These are phyloP conservation scores for Rhododendron molle DNA, from an alignment of 148 eudicot species.

Conservation along the genomic window DNA sequence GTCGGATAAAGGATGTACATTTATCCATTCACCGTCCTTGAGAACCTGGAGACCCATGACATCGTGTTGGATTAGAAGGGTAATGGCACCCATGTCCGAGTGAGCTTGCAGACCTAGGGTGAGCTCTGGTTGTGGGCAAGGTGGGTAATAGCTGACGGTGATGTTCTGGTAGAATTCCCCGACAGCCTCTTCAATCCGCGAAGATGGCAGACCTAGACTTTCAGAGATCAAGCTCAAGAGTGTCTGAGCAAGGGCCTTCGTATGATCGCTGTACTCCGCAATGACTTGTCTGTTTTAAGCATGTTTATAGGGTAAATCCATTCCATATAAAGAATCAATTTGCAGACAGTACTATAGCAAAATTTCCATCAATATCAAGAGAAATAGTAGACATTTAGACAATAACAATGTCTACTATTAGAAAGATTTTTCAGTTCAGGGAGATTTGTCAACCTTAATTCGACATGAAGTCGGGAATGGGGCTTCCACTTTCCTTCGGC, in stretches of 20 bases:
- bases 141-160: conserved; percentile 84
- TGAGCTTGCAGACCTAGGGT: conserved; percentile 87
- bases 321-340: neutral
- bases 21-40: conserved; percentile 84
- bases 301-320: neutral
- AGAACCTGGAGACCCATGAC: conserved; percentile 83
- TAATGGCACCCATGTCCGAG: conserved; percentile 81
- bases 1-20: conserved; percentile 57
- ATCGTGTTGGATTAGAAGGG: conserved; percentile 86
- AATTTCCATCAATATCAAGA: neutral
- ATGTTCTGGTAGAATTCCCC: conserved; percentile 93
- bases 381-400: neutral
- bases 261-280: conserved; percentile 65
- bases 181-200: conserved; percentile 62
- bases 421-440: too few relatives aligned
- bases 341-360: neutral
- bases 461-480: too few relatives aligned
- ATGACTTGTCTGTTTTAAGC: conserved; percentile 43
- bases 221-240: conserved; percentile 72
- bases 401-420: too few relatives aligned
- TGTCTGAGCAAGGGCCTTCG: conserved; percentile 69
- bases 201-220: conserved; percentile 60
- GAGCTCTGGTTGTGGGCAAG: conserved; percentile 96
- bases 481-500: too few relatives aligned
- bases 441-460: too few relatives aligned